Evolutionary conservation across 345 rosid species (phyloP).

Genomic region (Salix exigua): DNA sequence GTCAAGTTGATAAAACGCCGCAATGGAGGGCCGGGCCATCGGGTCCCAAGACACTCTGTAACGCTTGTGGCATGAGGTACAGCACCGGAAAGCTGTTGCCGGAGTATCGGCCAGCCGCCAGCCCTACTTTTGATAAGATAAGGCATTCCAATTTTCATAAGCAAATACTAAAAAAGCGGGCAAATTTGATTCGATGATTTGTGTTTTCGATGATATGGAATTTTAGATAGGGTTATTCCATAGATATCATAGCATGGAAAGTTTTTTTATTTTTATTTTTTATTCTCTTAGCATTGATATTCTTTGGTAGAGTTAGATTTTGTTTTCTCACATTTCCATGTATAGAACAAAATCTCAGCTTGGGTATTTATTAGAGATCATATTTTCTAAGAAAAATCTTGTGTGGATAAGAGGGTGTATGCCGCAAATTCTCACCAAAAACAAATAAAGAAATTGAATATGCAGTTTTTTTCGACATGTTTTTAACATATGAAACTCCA

Average conservation of each 20-base stretch:
- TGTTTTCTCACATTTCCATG: too few species aligned
- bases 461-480: too few species aligned
- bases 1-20: background rate
- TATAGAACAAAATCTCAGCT: too few species aligned
- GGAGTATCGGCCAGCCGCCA: conserved; percentile 7
- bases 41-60: conserved; percentile 5
- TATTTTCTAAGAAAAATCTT: too few species aligned
- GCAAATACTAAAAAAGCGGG: background rate
- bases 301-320: too few species aligned
- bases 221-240: background rate
- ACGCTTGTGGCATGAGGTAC: conserved; percentile 6
- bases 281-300: background rate
- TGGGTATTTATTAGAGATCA: too few species aligned
- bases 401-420: too few species aligned
- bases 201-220: too few species aligned
- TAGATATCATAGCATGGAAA: too few species aligned
- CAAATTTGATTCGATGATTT: background rate
- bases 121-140: background rate
- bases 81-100: background rate
- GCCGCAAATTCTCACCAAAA: too few species aligned
- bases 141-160: conserved; percentile 5
- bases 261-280: background rate
- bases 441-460: too few species aligned
- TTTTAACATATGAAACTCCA: too few species aligned
- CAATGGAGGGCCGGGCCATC: conserved; percentile 4